Evolutionary conservation across 305 asterid species (phyloP), one percentile per base, ranked within the genome.

Genomic region (Fraxinus nigra): DNA sequence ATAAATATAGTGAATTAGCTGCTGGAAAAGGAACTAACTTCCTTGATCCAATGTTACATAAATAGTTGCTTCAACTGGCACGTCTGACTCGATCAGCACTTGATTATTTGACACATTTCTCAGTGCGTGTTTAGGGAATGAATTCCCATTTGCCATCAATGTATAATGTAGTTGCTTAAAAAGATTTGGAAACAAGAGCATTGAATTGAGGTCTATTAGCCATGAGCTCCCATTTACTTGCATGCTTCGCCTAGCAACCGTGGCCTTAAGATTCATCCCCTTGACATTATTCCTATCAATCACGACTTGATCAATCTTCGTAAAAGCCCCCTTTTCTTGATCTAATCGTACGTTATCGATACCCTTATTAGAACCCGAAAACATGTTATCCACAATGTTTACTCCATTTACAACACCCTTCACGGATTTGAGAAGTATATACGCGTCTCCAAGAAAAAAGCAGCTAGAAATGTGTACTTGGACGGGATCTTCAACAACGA

Each of bases 401-500:
- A 93, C 93, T 13, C 99, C 99, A 2, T 81, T 88, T 18, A 79
- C 85, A 10, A 87, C 88, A 3, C 99, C 98, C 2, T 88, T 87
- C 0, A 94, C 63, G 0, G 98, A 87, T 63, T 89, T 95, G 54
- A 95, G 76, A 22, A 87, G 79, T 24, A 95, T 13, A 75, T 81
- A 87, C 0, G 89, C 98, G 32, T 92, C 98, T 3, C 99, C 99
- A 3, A 94, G 94, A 84, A 95, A 95, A 75, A 92, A 94, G 4
- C 87, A 85, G 51, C 83, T 84, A 1, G 95, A 85, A 20, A 95
- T 80, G 6, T 91, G 90, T 37, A 95, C 91, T 80, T 95, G 98
- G 16, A 91, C 97, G 0, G 98, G 98, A 20, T 95, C 99, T 86
- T 94, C 99, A 0, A 94, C 98, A 0, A 95, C 97, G 14, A 94